Conservation (phyloP, 805 yeast genomes). For the Monosporozyma aerobia region DNA sequence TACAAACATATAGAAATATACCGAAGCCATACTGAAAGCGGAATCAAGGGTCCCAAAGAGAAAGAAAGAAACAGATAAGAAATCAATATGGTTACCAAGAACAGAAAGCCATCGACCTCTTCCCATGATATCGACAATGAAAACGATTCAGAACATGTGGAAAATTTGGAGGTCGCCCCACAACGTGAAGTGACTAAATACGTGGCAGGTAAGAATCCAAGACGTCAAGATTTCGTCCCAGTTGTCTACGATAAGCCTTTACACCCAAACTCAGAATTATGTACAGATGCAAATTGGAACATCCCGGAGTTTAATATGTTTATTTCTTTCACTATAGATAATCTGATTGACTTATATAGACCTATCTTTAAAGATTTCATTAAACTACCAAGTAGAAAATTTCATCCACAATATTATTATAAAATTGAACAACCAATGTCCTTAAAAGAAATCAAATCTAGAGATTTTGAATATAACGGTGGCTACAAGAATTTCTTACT, state of each 20-base stretch:
- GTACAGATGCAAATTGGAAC: conserved; percentile 25
- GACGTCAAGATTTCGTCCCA: conserved; percentile 14
- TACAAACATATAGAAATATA: not conserved
- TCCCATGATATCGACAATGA: not conserved
- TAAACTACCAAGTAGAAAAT: conserved; percentile 61
- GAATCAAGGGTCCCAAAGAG: not conserved
- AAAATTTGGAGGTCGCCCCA: conserved; percentile 1
- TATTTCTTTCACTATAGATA: conserved; percentile 24
- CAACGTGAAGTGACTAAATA: conserved; percentile 13
- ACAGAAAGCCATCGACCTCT: conserved; percentile 1
- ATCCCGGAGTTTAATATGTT: conserved; percentile 27
- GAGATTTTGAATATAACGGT: conserved; percentile 26
- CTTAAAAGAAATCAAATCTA: conserved; percentile 48
- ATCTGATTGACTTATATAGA: conserved; percentile 21
- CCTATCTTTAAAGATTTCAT: conserved; percentile 44
- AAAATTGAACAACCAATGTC: conserved; percentile 60
- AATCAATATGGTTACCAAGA: not conserved
- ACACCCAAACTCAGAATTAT: conserved; percentile 26
- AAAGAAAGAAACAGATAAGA: not conserved
- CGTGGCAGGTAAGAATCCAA: conserved; percentile 29
- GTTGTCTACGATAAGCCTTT: conserved; percentile 21
- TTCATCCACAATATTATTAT: conserved; percentile 73
- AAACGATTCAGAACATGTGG: conserved; percentile 4
- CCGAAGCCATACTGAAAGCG: not conserved
- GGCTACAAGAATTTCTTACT: conserved; percentile 36